A percentile compares a stretch with the other conserved stretches of the same genome.
These are phyloP conservation scores for Tanacetum coccineum DNA, from an alignment of 129 eudicot species.

Conservation along the genomic window DNA sequence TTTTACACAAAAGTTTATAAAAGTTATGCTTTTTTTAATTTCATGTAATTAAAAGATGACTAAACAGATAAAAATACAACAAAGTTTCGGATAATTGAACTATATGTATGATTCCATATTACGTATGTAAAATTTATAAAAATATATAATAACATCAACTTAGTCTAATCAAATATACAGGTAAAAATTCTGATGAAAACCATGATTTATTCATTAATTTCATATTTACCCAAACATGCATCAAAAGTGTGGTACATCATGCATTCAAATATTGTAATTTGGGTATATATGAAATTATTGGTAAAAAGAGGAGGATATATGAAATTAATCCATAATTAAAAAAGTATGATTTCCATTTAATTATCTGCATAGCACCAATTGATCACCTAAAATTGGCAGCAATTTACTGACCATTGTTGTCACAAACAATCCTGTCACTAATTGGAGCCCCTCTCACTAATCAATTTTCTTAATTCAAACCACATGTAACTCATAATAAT, in stretches of 20 bases:
- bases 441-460: slow-evolving; percentile 15
- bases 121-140: not conserved
- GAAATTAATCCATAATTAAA: too few relatives aligned
- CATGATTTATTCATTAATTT: not conserved
- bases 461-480: not conserved
- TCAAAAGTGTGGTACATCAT: too few relatives aligned
- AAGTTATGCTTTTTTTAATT: not conserved
- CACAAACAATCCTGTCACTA: slow-evolving; percentile 24
- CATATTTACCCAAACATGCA: too few relatives aligned
- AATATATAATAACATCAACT: not conserved
- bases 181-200: not conserved
- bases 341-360: slow-evolving; percentile 17
- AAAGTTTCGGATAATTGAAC: too few relatives aligned
- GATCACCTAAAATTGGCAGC: slow-evolving; percentile 22
- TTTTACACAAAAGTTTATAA: slow-evolving; percentile 16
- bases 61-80: not conserved
- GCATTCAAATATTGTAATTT: too few relatives aligned
- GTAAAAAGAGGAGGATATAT: too few relatives aligned
- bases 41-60: too few relatives aligned
- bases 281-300: too few relatives aligned
- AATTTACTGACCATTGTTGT: slow-evolving; percentile 22
- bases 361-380: slow-evolving; percentile 20
- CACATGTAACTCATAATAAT: slow-evolving; percentile 9
- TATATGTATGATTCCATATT: not conserved
- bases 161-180: not conserved